Percentiles rank a stretch among this genome's conserved stretches.
Evolutionary conservation across 306 rosid species (phyloP).

Genomic region (Castanopsis chinensis): DNA sequence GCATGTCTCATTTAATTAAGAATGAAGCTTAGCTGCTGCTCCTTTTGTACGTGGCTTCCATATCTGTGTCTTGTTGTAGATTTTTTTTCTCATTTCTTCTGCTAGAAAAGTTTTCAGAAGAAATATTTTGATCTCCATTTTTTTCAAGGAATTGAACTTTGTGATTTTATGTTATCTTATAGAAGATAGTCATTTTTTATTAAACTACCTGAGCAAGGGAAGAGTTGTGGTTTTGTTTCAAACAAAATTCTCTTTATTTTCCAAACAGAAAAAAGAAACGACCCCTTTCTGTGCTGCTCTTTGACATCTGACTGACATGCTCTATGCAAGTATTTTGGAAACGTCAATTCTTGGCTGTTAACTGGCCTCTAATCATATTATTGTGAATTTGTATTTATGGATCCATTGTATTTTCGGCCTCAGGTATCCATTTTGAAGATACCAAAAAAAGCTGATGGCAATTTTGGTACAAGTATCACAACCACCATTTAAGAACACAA

Average conservation of each 20-base stretch:
- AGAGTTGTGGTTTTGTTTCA: not conserved
- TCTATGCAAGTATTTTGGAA: too few relatives aligned
- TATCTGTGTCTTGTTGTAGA: slow-evolving; percentile 1
- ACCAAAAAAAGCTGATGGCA: too few relatives aligned
- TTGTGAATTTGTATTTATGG: too few relatives aligned
- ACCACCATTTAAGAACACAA: too few relatives aligned
- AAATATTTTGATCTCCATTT: slow-evolving; percentile 14
- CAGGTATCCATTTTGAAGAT: too few relatives aligned
- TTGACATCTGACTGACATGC: too few relatives aligned
- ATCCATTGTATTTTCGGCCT: too few relatives aligned
- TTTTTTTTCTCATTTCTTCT: not conserved
- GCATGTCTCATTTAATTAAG: not conserved
- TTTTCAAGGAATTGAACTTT: slow-evolving; percentile 1
- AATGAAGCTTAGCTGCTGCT: not conserved
- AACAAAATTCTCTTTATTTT: not conserved
- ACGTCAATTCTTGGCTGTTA: too few relatives aligned
- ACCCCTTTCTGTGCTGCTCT: too few relatives aligned
- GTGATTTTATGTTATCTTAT: not conserved
- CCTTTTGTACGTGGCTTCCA: not conserved
- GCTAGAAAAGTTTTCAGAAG: not conserved
- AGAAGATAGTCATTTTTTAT: not conserved
- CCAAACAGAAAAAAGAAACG: too few relatives aligned
- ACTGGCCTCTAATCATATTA: too few relatives aligned
- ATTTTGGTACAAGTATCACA: too few relatives aligned
- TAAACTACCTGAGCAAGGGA: not conserved